A percentile compares a stretch with the other conserved stretches of the same genome.
Evolutionary conservation across 139 green algal species (phyloP).

Genomic region (Tetradesmus obliquus): DNA sequence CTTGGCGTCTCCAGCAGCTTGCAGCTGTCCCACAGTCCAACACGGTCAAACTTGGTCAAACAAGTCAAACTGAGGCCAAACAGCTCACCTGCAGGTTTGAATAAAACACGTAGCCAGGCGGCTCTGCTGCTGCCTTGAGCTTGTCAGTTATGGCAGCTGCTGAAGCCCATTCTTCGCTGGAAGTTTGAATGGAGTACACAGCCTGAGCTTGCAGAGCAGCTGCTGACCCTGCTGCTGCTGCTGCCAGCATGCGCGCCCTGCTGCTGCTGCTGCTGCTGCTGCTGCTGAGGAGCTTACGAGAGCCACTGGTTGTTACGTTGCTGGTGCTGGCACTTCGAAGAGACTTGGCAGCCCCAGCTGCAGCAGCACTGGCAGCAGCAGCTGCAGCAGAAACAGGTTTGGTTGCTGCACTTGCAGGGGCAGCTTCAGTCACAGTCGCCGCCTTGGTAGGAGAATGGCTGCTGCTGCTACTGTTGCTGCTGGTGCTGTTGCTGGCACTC

Average conservation of each 20-base stretch:
- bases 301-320: neutral
- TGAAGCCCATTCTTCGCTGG: neutral
- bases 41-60: neutral
- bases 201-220: neutral
- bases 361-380: slow-evolving; percentile 17
- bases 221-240: neutral
- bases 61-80: neutral
- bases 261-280: slow-evolving; percentile 28
- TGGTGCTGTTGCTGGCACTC: neutral
- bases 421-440: neutral
- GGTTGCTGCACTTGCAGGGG: neutral
- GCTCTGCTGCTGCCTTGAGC: neutral
- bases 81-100: neutral
- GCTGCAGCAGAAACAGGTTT: neutral
- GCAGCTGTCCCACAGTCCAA: too few species aligned
- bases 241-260: neutral
- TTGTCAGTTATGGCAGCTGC: neutral
- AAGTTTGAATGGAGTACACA: neutral
- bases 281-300: neutral
- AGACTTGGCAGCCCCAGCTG: neutral
- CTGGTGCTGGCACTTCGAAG: neutral
- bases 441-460: neutral
- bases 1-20: neutral
- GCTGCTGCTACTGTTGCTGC: neutral
- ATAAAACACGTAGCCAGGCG: neutral